Base-by-base conservation (phyloP, 164 flowering plant genomes). In the Stephania cephalantha region DNA sequence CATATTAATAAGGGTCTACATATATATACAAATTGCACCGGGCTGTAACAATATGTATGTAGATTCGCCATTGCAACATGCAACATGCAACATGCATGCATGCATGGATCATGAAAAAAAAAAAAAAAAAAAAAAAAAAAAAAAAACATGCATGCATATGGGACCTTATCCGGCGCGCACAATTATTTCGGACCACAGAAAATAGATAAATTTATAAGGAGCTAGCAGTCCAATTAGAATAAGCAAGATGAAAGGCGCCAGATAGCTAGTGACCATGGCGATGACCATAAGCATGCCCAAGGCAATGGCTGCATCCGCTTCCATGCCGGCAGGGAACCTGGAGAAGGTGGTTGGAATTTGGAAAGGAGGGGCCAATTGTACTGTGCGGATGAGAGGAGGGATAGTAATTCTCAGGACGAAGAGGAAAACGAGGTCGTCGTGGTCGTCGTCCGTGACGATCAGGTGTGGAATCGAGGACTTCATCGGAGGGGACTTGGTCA, bases 401-500 rank as follows among this genome's bases (percentile, higher is more conserved):
- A 25, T 25, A 25, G 25, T 25, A 25, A 25, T 25, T 25, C 25
- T 25, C 25, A 25, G 25, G 25, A 25, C 0, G 29, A 15, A 61
- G 66, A 61, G 6, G 20, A 61, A 61, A 61, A 61, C 17, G 18
- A 11, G 5, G 61, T 9, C 18, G 15, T 18, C 9, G 55, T 25
- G 25, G 25, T 25, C 25, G 25, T 25, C 25, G 25, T 25, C 25
- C 25, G 0, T 25, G 25, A 25, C 58, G 13, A 48, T 74, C 61
- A 77, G 68, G 75, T 67, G 79, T 71, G 50, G 83, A 71, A 67
- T 69, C 79, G 81, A 78, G 22, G 92, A 90, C 70, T 89, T 88
- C 87, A 87, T 89, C 0, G 95, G 95, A 80, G 95, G 92, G 9
- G 92, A 90, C 68, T 70, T 90, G 69, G 61, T 89, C 66, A 91